Conservation (phyloP, 2,329 filamentous ascomycete species). For the Aspergillus quadrilineatus region DNA sequence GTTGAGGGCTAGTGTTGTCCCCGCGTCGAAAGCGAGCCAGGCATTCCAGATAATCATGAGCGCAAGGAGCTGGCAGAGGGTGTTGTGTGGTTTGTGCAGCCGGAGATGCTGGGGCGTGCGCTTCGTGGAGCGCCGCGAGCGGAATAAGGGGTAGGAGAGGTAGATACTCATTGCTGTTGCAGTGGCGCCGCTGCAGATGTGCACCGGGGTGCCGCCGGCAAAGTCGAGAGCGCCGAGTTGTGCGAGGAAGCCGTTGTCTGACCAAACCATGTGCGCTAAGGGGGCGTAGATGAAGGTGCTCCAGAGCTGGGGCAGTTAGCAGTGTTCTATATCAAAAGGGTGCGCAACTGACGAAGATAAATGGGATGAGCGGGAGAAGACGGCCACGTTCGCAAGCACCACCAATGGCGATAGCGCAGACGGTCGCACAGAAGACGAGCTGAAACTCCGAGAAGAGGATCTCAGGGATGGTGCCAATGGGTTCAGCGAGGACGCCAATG, state of each 20-base stretch:
- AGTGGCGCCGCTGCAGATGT: slow-evolving; percentile 47
- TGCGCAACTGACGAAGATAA: slow-evolving; percentile 41
- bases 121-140: slow-evolving; percentile 45
- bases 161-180: slow-evolving; percentile 48
- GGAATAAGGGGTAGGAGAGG: slow-evolving; percentile 51
- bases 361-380: slow-evolving; percentile 48
- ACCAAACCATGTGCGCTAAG: slow-evolving; percentile 52
- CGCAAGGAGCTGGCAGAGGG: slow-evolving; percentile 49
- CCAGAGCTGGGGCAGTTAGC: slow-evolving; percentile 41
- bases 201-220: slow-evolving; percentile 75
- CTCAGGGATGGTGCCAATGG: slow-evolving; percentile 52
- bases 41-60: slow-evolving; percentile 54
- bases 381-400: slow-evolving; percentile 51
- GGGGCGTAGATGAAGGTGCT: slow-evolving; percentile 51
- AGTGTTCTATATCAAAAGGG: no score
- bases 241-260: slow-evolving; percentile 45
- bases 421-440: slow-evolving; percentile 51
- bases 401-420: slow-evolving; percentile 53
- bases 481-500: slow-evolving; percentile 47
- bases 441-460: slow-evolving; percentile 55
- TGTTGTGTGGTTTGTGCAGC: slow-evolving; percentile 51
- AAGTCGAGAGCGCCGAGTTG: slow-evolving; percentile 53
- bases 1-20: slow-evolving; percentile 50
- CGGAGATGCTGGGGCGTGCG: slow-evolving; percentile 50
- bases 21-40: slow-evolving; percentile 54